These are phyloP conservation scores for Boletus eberwhitei DNA, from an alignment of 768 basidiomycete genomes.

Conservation along the genomic window DNA sequence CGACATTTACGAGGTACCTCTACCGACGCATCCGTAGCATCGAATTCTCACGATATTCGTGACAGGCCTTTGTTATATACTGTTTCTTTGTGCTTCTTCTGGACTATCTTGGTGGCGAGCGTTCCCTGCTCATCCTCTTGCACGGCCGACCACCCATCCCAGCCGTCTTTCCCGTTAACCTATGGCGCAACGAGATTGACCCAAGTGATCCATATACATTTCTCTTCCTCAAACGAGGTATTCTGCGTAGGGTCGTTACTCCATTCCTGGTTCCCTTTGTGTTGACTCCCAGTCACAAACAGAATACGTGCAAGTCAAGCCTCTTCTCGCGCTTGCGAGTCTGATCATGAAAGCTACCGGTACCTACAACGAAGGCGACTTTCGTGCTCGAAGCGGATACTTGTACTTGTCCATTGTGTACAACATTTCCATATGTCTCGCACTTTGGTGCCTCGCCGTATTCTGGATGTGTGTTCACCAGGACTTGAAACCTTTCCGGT, in stretches of 20 bases:
- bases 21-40: not conserved
- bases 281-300: slow-evolving; percentile 4
- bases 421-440: slow-evolving; percentile 76
- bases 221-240: slow-evolving; percentile 90
- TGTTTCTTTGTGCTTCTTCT: slow-evolving; percentile 84
- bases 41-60: not conserved
- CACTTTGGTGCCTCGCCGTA: slow-evolving; percentile 88
- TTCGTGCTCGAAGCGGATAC: slow-evolving; percentile 83
- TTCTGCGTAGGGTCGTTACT: slow-evolving; percentile 62
- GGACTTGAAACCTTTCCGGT: slow-evolving; percentile 89
- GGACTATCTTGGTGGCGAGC: slow-evolving; percentile 87
- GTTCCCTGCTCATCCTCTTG: slow-evolving; percentile 86
- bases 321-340: slow-evolving; percentile 79
- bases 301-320: slow-evolving; percentile 99
- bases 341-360: slow-evolving; percentile 82
- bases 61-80: slow-evolving; percentile 89
- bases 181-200: slow-evolving; percentile 86
- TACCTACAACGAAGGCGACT: slow-evolving; percentile 87
- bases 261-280: not conserved
- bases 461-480: slow-evolving; percentile 93
- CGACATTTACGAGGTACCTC: slow-evolving; percentile 89
- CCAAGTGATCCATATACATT: slow-evolving; percentile 94
- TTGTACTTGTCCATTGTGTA: slow-evolving; percentile 87
- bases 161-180: slow-evolving; percentile 79
- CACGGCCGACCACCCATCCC: slow-evolving; percentile 88